Percentiles rank a stretch among this genome's conserved stretches.
These are phyloP conservation scores for Moesziomyces antarcticus DNA, from an alignment of 1,284 basidiomycete genomes.

Conservation along the genomic window DNA sequence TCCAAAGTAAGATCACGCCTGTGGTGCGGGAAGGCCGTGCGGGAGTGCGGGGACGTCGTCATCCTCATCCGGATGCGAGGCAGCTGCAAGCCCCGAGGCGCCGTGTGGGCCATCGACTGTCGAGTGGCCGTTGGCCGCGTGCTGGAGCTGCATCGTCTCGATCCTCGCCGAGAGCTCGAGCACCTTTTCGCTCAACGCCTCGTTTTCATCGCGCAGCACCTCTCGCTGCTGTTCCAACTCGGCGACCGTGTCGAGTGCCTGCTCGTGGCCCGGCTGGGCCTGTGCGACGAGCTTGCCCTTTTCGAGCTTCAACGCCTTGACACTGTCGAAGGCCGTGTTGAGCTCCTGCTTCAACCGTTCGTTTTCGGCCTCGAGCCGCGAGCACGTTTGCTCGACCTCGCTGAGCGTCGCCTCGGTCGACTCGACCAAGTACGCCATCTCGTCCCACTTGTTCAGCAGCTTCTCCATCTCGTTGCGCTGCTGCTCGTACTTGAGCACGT, in stretches of 20 bases:
- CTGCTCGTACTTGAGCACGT: slow-evolving; percentile 55
- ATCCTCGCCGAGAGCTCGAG: slow-evolving; percentile 23
- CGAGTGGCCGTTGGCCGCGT: too few species aligned
- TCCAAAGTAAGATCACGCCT: too few species aligned
- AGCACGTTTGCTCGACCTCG: slow-evolving; percentile 17
- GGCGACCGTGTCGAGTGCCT: background rate
- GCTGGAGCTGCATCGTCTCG: slow-evolving; percentile 2
- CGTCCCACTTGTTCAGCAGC: slow-evolving; percentile 53
- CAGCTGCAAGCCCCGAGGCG: too few species aligned
- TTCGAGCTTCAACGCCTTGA: slow-evolving; percentile 16
- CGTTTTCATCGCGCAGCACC: slow-evolving; percentile 11
- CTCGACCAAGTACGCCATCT: slow-evolving; percentile 58
- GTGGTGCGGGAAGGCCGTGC: too few species aligned
- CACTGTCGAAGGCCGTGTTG: background rate
- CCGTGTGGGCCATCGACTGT: too few species aligned
- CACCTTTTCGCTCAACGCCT: slow-evolving; percentile 9
- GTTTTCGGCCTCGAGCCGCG: slow-evolving; percentile 30
- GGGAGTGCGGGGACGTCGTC: too few species aligned
- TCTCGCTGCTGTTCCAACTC: slow-evolving; percentile 13
- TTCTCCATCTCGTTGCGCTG: slow-evolving; percentile 61
- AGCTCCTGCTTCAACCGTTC: slow-evolving; percentile 29
- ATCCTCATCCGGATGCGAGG: too few species aligned
- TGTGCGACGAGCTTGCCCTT: slow-evolving; percentile 14
- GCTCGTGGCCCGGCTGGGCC: background rate
- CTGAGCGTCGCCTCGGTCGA: slow-evolving; percentile 43